Evolutionary conservation across 2,329 filamentous ascomycete species (phyloP).

Genomic region (Nothophoma quercina): DNA sequence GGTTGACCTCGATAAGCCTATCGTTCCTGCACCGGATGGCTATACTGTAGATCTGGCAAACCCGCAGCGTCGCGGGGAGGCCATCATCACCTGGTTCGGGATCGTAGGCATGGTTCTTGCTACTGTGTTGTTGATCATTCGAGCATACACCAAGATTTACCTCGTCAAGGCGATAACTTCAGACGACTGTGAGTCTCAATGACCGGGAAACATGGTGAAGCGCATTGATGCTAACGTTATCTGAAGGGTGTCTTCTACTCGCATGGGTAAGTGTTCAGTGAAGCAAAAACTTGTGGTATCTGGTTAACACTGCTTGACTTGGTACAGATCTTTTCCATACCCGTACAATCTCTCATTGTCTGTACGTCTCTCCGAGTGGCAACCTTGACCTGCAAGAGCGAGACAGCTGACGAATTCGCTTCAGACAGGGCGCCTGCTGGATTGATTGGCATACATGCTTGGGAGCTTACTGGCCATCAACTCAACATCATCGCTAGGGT

Average conservation of each 20-base stretch:
- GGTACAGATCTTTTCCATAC: slow-evolving; percentile 12
- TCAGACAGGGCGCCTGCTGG: slow-evolving; percentile 20
- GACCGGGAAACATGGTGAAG: background rate
- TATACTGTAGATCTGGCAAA: slow-evolving; percentile 37
- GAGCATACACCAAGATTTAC: slow-evolving; percentile 32
- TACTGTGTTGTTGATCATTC: slow-evolving; percentile 25
- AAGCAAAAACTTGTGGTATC: background rate
- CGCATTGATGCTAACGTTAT: slow-evolving; percentile 2
- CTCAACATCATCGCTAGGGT: slow-evolving; percentile 19
- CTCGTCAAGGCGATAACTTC: slow-evolving; percentile 26
- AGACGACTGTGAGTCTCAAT: slow-evolving; percentile 32
- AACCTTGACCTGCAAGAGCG: background rate
- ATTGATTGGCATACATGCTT: slow-evolving; percentile 22
- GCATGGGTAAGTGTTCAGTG: slow-evolving; percentile 13
- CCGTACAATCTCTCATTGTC: slow-evolving; percentile 18
- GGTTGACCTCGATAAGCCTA: slow-evolving; percentile 13
- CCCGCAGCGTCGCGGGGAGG: slow-evolving; percentile 27
- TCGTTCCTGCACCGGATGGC: slow-evolving; percentile 23
- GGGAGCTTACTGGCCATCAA: slow-evolving; percentile 24
- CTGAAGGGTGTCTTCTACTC: slow-evolving; percentile 15
- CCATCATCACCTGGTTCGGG: slow-evolving; percentile 23
- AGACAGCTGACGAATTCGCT: background rate
- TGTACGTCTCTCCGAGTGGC: slow-evolving; percentile 3
- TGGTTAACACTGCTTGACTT: background rate
- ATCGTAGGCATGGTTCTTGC: slow-evolving; percentile 26